phyloP scores from a whole-genome alignment of 2,329 filamentous ascomycete species.

The Verticillium klebahnii region DNA sequence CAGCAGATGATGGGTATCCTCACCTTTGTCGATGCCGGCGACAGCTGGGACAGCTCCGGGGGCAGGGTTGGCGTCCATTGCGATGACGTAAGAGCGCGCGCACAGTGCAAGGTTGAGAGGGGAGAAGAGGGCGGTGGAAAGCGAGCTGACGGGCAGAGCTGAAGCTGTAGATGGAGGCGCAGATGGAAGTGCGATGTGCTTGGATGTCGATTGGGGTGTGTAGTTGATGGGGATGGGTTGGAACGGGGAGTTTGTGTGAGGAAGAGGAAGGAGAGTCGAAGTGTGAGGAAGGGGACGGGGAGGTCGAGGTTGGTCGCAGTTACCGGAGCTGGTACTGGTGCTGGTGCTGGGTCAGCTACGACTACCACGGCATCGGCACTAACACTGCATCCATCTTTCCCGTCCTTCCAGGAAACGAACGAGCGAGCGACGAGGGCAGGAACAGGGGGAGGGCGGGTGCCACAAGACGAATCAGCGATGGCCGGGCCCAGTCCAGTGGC shows the following conservation, averaged over 20 bases:
- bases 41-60: constrained; percentile 14
- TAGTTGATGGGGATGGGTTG: background rate
- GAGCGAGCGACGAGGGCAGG: background rate
- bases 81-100: constrained; percentile 25
- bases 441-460: background rate
- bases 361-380: background rate
- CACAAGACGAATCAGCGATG: background rate
- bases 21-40: constrained; percentile 24
- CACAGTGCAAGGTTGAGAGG: background rate
- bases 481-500: background rate
- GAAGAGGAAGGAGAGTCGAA: background rate
- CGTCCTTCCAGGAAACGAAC: background rate
- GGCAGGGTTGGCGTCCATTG: constrained; percentile 22
- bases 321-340: background rate
- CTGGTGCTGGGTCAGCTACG: background rate
- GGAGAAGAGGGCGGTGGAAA: background rate
- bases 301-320: background rate
- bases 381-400: background rate
- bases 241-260: background rate
- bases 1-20: constrained; percentile 1
- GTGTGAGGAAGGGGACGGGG: background rate
- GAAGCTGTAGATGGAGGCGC: background rate
- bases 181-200: background rate
- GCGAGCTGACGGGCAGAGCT: background rate
- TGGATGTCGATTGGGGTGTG: background rate